Percentiles rank a stretch among this genome's conserved stretches.
phyloP scores from a whole-genome alignment of 768 basidiomycete species.

The Suillus fuscotomentosus region DNA sequence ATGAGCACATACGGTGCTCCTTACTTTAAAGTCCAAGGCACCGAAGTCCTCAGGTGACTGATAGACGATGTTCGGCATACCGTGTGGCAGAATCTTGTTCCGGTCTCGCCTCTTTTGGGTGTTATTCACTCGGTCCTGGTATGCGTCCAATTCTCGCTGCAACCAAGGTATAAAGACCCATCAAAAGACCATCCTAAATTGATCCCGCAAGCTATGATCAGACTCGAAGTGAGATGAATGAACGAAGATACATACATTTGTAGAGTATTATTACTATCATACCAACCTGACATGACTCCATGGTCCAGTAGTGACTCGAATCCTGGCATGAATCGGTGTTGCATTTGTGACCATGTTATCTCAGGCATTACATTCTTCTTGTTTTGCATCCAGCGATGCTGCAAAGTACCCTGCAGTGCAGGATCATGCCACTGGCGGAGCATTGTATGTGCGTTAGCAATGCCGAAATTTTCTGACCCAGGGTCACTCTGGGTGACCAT shows the following conservation, averaged over 20 bases:
- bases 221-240: conserved; percentile 13
- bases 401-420: conserved; percentile 32
- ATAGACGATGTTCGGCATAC: conserved; percentile 36
- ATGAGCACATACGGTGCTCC: background rate
- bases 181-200: no score
- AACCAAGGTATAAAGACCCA: no score
- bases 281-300: conserved; percentile 19
- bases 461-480: conserved; percentile 41
- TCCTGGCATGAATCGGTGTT: conserved; percentile 28
- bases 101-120: no score
- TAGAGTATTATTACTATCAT: background rate
- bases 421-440: conserved; percentile 42
- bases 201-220: no score
- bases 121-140: no score
- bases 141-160: no score
- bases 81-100: conserved; percentile 14
- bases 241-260: no score
- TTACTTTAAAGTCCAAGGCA: conserved; percentile 35
- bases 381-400: conserved; percentile 37
- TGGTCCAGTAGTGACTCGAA: conserved; percentile 35
- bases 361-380: conserved; percentile 45
- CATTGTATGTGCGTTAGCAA: conserved; percentile 44
- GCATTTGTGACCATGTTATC: conserved; percentile 38
- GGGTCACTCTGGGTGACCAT: conserved; percentile 43
- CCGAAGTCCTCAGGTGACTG: conserved; percentile 25